Percentiles rank a stretch among this genome's conserved stretches.
Evolutionary conservation across 139 green algal genomes (phyloP).

Genomic region (Tetratostichococcus sp.): DNA sequence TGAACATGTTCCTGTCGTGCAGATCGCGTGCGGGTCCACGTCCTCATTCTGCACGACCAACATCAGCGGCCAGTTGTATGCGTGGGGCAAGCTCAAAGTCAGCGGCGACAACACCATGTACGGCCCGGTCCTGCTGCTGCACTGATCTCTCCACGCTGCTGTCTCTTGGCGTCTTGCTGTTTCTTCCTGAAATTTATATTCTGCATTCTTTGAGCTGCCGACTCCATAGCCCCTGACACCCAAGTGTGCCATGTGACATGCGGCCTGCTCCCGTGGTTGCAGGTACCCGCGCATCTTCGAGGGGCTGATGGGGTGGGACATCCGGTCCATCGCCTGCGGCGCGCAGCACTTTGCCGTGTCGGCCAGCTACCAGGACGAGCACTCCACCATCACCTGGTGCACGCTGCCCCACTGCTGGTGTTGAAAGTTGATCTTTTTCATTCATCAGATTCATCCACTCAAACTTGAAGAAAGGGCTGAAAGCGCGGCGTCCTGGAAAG

Average conservation of each 20-base stretch:
- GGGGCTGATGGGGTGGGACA: slow-evolving; percentile 81
- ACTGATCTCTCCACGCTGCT: no score
- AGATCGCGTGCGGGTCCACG: slow-evolving; percentile 49
- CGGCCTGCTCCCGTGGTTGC: no score
- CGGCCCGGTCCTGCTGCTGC: neutral
- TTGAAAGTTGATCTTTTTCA: no score
- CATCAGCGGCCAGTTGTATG: slow-evolving; percentile 76
- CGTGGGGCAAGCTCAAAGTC: slow-evolving; percentile 79
- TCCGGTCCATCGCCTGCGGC: slow-evolving; percentile 74
- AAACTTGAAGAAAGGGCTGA: no score
- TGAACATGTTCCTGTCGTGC: neutral
- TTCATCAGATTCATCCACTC: no score
- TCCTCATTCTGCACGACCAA: slow-evolving; percentile 62
- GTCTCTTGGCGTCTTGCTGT: no score
- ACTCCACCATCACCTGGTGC: slow-evolving; percentile 75
- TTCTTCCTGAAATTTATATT: no score
- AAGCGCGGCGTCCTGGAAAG: no score
- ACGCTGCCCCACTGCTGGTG: no score
- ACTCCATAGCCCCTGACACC: no score
- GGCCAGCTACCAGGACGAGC: slow-evolving; percentile 49
- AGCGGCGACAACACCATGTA: slow-evolving; percentile 90
- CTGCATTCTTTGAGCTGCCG: no score
- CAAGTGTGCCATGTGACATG: no score
- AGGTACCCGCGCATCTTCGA: slow-evolving; percentile 1
- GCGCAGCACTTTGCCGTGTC: slow-evolving; percentile 58